Conservation (phyloP, 257 asterid genomes). For the Leonotis leonurus region DNA sequence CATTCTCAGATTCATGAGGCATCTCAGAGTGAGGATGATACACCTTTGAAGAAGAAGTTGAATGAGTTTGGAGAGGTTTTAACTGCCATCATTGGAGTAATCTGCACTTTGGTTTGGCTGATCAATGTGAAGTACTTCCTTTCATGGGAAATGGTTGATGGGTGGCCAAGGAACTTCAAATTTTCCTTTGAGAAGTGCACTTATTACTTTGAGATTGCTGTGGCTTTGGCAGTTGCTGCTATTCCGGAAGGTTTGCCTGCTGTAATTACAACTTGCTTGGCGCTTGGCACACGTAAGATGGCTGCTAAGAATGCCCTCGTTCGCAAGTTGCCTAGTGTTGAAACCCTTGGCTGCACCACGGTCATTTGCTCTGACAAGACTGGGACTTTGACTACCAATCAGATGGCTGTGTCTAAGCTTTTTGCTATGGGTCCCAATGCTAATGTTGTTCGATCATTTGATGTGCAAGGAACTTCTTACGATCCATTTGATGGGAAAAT, state of each 20-base stretch:
- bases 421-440: slow-evolving; percentile 66
- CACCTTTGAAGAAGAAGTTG: slow-evolving; percentile 94
- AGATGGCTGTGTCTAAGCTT: slow-evolving; percentile 92
- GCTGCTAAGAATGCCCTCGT: slow-evolving; percentile 99
- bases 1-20: slow-evolving; percentile 97
- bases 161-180: slow-evolving; percentile 92
- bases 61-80: slow-evolving; percentile 93
- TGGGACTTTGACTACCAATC: slow-evolving; percentile 94
- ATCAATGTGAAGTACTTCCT: slow-evolving; percentile 93
- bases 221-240: slow-evolving; percentile 98
- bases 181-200: slow-evolving; percentile 99
- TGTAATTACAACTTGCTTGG: slow-evolving; percentile 94
- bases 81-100: slow-evolving; percentile 79
- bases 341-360: slow-evolving; percentile 98
- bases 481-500: slow-evolving; percentile 90
- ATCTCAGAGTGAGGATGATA: slow-evolving; percentile 78
- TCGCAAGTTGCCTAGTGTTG: slow-evolving; percentile 98
- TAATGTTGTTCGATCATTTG: slow-evolving; percentile 43
- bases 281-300: slow-evolving; percentile 98
- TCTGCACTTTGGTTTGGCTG: slow-evolving; percentile 88
- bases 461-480: slow-evolving; percentile 79
- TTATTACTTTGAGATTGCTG: slow-evolving; percentile 97
- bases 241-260: slow-evolving; percentile 99
- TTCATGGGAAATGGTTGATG: slow-evolving; percentile 84
- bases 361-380: slow-evolving; percentile 98